Conservation (phyloP, 352 stramenopile genomes). For the Pythium dissimile region DNA sequence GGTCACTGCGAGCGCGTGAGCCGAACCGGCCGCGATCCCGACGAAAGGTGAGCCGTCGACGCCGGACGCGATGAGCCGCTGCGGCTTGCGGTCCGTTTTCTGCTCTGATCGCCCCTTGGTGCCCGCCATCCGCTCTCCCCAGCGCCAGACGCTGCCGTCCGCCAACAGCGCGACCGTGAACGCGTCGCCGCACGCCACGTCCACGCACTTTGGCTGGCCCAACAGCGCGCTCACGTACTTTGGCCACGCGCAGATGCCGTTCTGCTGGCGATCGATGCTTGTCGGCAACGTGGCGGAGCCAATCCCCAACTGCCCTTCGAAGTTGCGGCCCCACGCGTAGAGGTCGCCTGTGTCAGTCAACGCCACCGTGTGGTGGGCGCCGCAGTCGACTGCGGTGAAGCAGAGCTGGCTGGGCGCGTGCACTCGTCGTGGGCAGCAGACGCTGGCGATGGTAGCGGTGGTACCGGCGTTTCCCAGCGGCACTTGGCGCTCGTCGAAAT, state of each 20-base stretch:
- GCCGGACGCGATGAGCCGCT: slow-evolving; percentile 29
- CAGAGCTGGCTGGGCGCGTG: slow-evolving; percentile 40
- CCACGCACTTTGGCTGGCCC: slow-evolving; percentile 31
- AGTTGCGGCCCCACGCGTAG: slow-evolving; percentile 89
- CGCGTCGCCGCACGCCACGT: slow-evolving; percentile 66
- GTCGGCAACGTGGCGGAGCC: slow-evolving; percentile 29
- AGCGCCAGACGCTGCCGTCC: slow-evolving; percentile 69
- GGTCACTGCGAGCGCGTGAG: slow-evolving; percentile 69
- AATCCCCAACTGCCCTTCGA: slow-evolving; percentile 84
- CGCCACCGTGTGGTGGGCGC: slow-evolving; percentile 61
- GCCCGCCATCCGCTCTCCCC: slow-evolving; percentile 62
- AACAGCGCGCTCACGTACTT: slow-evolving; percentile 70
- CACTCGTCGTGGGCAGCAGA: slow-evolving; percentile 32
- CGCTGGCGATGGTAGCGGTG: neutral
- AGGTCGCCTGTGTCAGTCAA: slow-evolving; percentile 78
- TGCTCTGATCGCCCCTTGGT: slow-evolving; percentile 14
- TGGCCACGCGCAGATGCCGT: slow-evolving; percentile 67
- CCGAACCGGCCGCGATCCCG: slow-evolving; percentile 55
- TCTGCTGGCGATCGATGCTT: slow-evolving; percentile 30
- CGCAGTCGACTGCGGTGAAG: slow-evolving; percentile 67
- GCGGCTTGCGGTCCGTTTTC: slow-evolving; percentile 16
- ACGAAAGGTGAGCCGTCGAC: slow-evolving; percentile 39
- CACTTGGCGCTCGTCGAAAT: slow-evolving; percentile 6
- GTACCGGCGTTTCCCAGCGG: neutral
- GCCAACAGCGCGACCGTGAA: slow-evolving; percentile 74